Conservation (phyloP, 768 basidiomycete species). For the Hypsizygus marmoreus region DNA sequence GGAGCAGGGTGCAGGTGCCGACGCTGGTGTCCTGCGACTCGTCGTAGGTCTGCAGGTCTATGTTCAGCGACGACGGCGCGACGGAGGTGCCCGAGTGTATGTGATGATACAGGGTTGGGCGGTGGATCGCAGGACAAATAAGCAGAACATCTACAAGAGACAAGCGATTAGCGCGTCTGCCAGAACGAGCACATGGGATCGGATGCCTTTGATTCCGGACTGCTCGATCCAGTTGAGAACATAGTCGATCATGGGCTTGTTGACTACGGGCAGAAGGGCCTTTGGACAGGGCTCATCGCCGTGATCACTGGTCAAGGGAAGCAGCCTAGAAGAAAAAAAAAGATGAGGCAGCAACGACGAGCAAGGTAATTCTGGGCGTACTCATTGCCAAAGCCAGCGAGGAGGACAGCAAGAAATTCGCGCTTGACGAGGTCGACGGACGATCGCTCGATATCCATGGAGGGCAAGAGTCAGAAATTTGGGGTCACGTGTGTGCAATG, state of each 20-base stretch:
- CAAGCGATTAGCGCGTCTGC: constrained; percentile 8
- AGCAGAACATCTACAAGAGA: constrained; percentile 72
- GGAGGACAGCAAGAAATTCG: constrained; percentile 87
- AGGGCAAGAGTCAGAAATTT: neutral
- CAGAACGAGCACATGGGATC: constrained; percentile 1
- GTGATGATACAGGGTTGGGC: constrained; percentile 77
- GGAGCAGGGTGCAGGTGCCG: constrained; percentile 76
- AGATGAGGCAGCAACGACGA: constrained; percentile 1
- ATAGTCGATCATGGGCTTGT: constrained; percentile 85
- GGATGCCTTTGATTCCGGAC: constrained; percentile 78
- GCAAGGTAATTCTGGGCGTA: constrained; percentile 29
- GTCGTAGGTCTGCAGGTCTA: constrained; percentile 82
- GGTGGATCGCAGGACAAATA: constrained; percentile 80
- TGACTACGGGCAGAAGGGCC: constrained; percentile 84
- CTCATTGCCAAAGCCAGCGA: constrained; percentile 94
- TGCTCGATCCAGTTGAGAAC: constrained; percentile 85
- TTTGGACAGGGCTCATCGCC: constrained; percentile 87
- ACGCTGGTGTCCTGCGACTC: constrained; percentile 64
- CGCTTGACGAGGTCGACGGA: constrained; percentile 53
- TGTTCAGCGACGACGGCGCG: constrained; percentile 63
- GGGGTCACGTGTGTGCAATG: constrained; percentile 8
- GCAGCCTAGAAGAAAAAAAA: constrained; percentile 47
- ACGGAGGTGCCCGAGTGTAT: constrained; percentile 68
- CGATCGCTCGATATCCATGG: constrained; percentile 68
- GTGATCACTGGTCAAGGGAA: constrained; percentile 73